Evolutionary conservation across 2,329 filamentous ascomycete species (phyloP).

Genomic region (Curvularia hawaiiensis): DNA sequence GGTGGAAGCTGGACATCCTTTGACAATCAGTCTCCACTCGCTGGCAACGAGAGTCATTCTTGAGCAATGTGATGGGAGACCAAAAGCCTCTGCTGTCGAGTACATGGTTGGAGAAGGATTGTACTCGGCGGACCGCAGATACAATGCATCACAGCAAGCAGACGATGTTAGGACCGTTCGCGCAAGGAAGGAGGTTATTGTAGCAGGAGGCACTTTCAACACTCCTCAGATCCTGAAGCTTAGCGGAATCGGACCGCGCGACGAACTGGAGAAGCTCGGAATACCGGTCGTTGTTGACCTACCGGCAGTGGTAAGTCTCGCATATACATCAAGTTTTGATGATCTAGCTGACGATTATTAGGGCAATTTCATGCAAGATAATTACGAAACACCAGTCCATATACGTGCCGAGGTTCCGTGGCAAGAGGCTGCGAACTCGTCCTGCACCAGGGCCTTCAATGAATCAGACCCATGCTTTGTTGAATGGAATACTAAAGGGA

Average conservation of each 20-base stretch:
- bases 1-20: conserved; percentile 47
- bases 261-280: conserved; percentile 56
- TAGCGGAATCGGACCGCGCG: conserved; percentile 62
- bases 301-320: conserved; percentile 2
- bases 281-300: conserved; percentile 54
- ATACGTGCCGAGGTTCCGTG: neutral
- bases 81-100: conserved; percentile 51
- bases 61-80: conserved; percentile 41
- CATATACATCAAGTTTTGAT: neutral
- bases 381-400: neutral
- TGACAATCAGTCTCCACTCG: conserved; percentile 57
- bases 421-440: neutral
- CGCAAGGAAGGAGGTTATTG: conserved; percentile 33
- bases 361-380: conserved; percentile 3
- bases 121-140: conserved; percentile 46
- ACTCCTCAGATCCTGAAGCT: conserved; percentile 68
- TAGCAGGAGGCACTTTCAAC: conserved; percentile 60
- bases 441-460: neutral
- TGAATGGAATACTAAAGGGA: neutral
- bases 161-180: conserved; percentile 18
- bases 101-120: conserved; percentile 46
- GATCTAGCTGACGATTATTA: neutral
- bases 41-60: conserved; percentile 1
- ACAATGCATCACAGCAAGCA: conserved; percentile 41
- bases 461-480: conserved; percentile 1